phyloP scores from a whole-genome alignment of 495 filamentous ascomycete species.

The Aspergillus incahuasiensis region DNA sequence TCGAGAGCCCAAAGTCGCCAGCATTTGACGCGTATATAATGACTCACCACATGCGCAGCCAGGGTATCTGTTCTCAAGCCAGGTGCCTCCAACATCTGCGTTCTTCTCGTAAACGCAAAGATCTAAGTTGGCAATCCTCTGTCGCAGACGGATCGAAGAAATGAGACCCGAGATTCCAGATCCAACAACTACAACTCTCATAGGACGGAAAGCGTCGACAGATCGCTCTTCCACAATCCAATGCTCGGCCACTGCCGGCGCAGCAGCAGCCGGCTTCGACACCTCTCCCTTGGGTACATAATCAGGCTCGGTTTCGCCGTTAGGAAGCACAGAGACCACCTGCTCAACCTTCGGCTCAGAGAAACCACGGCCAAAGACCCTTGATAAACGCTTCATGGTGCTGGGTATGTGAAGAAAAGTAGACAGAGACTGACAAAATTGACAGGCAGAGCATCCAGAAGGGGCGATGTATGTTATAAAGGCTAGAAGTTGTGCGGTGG shows the following conservation, averaged over 20 bases:
- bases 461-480: background rate
- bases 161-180: constrained; percentile 62
- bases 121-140: constrained; percentile 54
- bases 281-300: background rate
- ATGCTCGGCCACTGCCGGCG: background rate
- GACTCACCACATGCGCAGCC: constrained; percentile 52
- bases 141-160: constrained; percentile 54
- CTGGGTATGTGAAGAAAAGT: background rate
- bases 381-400: constrained; percentile 10
- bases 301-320: background rate
- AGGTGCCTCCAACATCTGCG: constrained; percentile 63
- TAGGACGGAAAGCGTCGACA: constrained; percentile 52
- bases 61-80: constrained; percentile 68
- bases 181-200: constrained; percentile 60
- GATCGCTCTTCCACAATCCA: constrained; percentile 40
- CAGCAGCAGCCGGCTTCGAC: background rate
- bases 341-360: constrained; percentile 3
- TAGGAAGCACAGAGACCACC: background rate
- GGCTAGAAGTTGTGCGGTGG: background rate
- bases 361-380: background rate
- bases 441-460: background rate
- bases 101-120: constrained; percentile 79
- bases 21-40: background rate
- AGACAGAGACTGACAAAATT: background rate
- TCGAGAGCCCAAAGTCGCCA: background rate